Percentiles rank a stretch among this genome's conserved stretches.
These are phyloP conservation scores for Mixia osmundae DNA, from an alignment of 1,284 basidiomycete genomes.

Conservation along the genomic window DNA sequence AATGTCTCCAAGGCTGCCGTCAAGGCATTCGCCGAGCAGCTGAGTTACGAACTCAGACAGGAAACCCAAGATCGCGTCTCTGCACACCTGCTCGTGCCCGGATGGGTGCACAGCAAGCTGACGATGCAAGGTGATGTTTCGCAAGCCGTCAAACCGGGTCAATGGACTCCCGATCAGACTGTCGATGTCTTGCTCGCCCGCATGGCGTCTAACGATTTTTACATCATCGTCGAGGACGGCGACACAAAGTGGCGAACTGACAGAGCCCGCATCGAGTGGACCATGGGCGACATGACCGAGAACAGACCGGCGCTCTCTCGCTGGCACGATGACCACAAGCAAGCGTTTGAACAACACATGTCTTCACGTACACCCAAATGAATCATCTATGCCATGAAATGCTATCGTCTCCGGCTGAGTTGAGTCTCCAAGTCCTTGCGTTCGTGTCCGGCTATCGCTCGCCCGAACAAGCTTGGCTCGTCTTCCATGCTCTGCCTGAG, in stretches of 20 bases:
- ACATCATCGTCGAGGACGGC: slow-evolving; percentile 11
- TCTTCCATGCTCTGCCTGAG: no score
- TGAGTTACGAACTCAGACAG: background rate
- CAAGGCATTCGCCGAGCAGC: slow-evolving; percentile 6
- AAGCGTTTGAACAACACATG: slow-evolving; percentile 16
- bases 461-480: no score
- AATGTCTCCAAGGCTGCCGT: slow-evolving; percentile 12
- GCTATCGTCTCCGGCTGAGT: background rate
- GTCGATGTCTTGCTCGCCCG: slow-evolving; percentile 14
- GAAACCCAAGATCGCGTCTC: slow-evolving; percentile 4
- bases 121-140: background rate
- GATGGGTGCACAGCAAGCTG: slow-evolving; percentile 16
- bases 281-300: slow-evolving; percentile 11
- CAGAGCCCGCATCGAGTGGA: slow-evolving; percentile 14
- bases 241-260: slow-evolving; percentile 6
- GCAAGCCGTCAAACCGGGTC: slow-evolving; percentile 12
- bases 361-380: slow-evolving; percentile 13
- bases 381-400: slow-evolving; percentile 15
- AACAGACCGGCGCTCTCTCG: slow-evolving; percentile 15
- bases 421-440: background rate
- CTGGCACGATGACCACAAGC: slow-evolving; percentile 14
- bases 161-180: slow-evolving; percentile 15
- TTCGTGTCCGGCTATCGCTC: no score
- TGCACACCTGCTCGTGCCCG: slow-evolving; percentile 16
- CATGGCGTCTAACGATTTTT: slow-evolving; percentile 7